Percentiles rank a stretch among this genome's conserved stretches.
These are phyloP conservation scores for Tolypocladium guangdongense DNA, from an alignment of 2,329 filamentous ascomycete genomes.

Conservation along the genomic window DNA sequence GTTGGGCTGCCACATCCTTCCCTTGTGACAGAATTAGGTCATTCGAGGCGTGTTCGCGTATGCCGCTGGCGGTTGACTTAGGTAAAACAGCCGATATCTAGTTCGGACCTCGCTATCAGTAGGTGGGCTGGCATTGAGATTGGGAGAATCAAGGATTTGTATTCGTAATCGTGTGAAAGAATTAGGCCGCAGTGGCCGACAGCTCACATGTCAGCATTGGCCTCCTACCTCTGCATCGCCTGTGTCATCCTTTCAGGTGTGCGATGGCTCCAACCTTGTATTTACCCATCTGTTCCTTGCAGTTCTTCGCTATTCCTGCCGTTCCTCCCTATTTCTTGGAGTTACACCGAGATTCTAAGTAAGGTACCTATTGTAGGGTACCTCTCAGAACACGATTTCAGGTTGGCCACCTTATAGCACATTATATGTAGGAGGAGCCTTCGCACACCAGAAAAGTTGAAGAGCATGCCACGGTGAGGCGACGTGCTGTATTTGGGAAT, in stretches of 20 bases:
- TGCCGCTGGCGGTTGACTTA: background rate
- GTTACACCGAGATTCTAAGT: too few relatives aligned
- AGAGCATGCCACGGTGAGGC: background rate
- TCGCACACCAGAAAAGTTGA: too few relatives aligned
- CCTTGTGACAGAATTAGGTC: slow-evolving; percentile 38
- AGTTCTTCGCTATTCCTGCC: too few relatives aligned
- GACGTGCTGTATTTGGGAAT: background rate
- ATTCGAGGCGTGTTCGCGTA: background rate
- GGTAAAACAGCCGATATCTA: background rate
- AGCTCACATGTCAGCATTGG: background rate
- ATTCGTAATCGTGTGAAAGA: background rate
- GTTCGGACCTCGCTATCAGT: background rate
- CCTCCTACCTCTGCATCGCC: background rate
- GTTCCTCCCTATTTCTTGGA: too few relatives aligned
- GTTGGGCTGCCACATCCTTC: slow-evolving; percentile 82
- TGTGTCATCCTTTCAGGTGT: background rate
- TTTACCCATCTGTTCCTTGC: too few relatives aligned
- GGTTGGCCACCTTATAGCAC: too few relatives aligned
- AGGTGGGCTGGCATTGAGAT: background rate
- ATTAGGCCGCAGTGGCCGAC: background rate
- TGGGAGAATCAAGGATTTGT: background rate
- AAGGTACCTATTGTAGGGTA: too few relatives aligned
- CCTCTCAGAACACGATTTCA: too few relatives aligned
- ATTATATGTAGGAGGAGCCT: too few relatives aligned
- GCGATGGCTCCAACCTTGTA: too few relatives aligned